Evolutionary conservation across 169 alveolate species (phyloP).

Genomic region (Eimeria nieschulzi): DNA sequence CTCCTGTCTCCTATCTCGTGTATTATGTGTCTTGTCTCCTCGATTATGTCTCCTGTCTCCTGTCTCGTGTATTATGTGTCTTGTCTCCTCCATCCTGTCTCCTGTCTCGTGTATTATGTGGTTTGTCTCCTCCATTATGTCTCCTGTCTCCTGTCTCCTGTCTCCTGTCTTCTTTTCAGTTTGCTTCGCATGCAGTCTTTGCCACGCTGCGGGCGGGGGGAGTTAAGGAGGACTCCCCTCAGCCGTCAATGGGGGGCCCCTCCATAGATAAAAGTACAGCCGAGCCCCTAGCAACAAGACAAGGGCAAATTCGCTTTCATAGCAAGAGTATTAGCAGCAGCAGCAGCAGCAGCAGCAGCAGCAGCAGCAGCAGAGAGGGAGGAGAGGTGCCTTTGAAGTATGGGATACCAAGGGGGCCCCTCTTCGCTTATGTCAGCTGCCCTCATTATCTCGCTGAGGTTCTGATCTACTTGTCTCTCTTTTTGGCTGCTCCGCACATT

Average conservation of each 20-base stretch:
- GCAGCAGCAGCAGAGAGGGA: conserved; percentile 8
- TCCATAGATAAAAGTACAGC: neutral
- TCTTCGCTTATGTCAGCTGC: conserved; percentile 83
- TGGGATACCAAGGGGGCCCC: conserved; percentile 84
- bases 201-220: conserved; percentile 39
- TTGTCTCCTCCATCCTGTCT: neutral
- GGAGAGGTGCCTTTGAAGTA: conserved; percentile 68
- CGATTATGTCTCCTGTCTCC: too few species aligned
- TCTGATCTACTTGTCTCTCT: conserved; percentile 81
- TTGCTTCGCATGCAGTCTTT: conserved; percentile 16
- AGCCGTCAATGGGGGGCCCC: neutral
- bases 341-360: conserved; percentile 9
- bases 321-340: neutral
- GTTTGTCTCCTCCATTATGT: too few species aligned
- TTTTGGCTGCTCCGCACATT: conserved; percentile 61
- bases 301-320: neutral
- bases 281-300: neutral
- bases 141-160: neutral
- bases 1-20: neutral
- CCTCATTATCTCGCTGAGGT: conserved; percentile 89
- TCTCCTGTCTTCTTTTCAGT: neutral
- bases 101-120: too few species aligned
- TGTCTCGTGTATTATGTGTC: too few species aligned
- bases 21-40: too few species aligned
- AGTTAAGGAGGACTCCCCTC: neutral